Conservation (phyloP, 2,329 filamentous ascomycete species). For the Huntiella savannae region DNA sequence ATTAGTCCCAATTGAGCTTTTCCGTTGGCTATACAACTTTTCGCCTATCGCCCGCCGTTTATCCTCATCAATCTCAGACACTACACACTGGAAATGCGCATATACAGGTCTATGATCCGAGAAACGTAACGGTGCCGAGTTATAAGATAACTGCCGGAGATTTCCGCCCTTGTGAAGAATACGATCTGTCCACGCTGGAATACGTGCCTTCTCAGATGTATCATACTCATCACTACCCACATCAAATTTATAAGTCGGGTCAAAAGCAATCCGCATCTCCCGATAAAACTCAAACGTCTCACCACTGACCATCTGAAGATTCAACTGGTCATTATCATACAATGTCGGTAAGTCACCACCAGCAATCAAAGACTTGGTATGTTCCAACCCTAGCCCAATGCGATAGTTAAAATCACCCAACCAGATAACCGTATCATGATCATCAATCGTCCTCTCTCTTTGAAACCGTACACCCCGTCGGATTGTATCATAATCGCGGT, state of each 20-base stretch:
- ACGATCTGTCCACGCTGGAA: constrained; percentile 93
- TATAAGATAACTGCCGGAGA: constrained; percentile 66
- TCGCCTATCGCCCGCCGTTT: constrained; percentile 53
- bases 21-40: constrained; percentile 54
- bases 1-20: constrained; percentile 44
- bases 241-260: constrained; percentile 92
- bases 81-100: constrained; percentile 66
- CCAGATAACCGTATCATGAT: constrained; percentile 85
- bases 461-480: constrained; percentile 77
- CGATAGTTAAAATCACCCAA: constrained; percentile 97
- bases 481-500: constrained; percentile 81
- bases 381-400: constrained; percentile 67
- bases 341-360: constrained; percentile 55
- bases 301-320: constrained; percentile 89
- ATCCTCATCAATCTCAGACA: constrained; percentile 61
- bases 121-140: constrained; percentile 63
- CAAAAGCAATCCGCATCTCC: constrained; percentile 70
- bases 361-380: constrained; percentile 54
- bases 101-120: constrained; percentile 96
- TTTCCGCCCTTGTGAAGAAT: constrained; percentile 73
- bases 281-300: constrained; percentile 81
- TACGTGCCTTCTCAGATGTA: constrained; percentile 85
- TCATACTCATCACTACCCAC: constrained; percentile 78
- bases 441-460: constrained; percentile 72
- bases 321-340: constrained; percentile 90